These are phyloP conservation scores for Debaryomyces coudertii DNA, from an alignment of 1,139 yeast species.

Conservation along the genomic window DNA sequence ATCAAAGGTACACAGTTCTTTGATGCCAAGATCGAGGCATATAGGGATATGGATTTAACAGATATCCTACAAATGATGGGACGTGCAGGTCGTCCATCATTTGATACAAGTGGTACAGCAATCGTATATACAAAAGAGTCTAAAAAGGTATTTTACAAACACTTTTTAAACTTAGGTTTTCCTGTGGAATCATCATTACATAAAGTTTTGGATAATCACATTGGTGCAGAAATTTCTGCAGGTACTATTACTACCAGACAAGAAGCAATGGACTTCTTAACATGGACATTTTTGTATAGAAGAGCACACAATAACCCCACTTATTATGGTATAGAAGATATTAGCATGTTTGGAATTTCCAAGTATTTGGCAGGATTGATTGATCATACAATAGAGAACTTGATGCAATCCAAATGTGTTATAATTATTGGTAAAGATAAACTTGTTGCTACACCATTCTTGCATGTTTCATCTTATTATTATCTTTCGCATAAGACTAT, in stretches of 20 bases:
- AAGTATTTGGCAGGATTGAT: constrained; percentile 71
- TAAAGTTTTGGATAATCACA: constrained; percentile 88
- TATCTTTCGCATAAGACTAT: constrained; percentile 92
- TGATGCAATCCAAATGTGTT: constrained; percentile 76
- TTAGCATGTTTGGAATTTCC: constrained; percentile 66
- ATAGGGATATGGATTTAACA: constrained; percentile 87
- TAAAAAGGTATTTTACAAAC: constrained; percentile 90
- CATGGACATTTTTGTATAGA: constrained; percentile 93
- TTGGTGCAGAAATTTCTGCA: constrained; percentile 94
- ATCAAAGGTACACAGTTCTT: constrained; percentile 92
- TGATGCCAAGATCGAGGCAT: constrained; percentile 79
- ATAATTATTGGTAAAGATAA: constrained; percentile 51
- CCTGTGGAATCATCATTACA: constrained; percentile 97
- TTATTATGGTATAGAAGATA: constrained; percentile 84
- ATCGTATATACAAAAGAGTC: constrained; percentile 92
- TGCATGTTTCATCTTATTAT: constrained; percentile 87
- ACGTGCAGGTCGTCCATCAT: constrained; percentile 96
- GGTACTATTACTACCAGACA: constrained; percentile 83
- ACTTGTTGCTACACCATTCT: constrained; percentile 73
- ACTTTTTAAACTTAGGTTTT: constrained; percentile 91
- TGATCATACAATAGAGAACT: constrained; percentile 67
- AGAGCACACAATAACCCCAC: constrained; percentile 96
- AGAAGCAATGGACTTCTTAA: constrained; percentile 88
- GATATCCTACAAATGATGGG: constrained; percentile 93
- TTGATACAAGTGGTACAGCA: constrained; percentile 93